phyloP scores from a whole-genome alignment of 1,284 basidiomycete species.

The Tranzscheliella williamsii region DNA sequence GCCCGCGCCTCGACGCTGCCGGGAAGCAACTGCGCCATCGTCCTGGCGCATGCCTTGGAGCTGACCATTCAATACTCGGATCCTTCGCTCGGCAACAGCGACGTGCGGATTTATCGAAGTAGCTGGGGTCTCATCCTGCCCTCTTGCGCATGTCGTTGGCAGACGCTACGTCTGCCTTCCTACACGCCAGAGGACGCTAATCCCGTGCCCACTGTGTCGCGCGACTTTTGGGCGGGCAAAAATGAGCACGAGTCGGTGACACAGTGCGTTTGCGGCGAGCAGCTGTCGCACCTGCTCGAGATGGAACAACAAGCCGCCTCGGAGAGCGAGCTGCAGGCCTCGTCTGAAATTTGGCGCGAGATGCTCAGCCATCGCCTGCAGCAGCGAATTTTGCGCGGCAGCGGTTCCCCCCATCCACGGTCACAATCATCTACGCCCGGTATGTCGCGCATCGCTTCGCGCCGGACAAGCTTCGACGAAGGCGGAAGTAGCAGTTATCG shows the following conservation, averaged over 20 bases:
- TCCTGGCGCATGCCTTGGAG: slow-evolving; percentile 36
- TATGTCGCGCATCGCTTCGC: slow-evolving; percentile 9
- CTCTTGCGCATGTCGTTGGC: slow-evolving; percentile 35
- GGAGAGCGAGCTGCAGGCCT: slow-evolving; percentile 27
- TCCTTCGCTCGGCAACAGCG: slow-evolving; percentile 7
- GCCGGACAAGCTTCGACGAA: slow-evolving; percentile 14
- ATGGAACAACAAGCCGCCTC: slow-evolving; percentile 30
- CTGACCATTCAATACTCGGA: slow-evolving; percentile 32
- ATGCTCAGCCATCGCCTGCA: slow-evolving; percentile 30
- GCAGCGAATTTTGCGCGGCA: slow-evolving; percentile 10
- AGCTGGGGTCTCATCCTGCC: slow-evolving; percentile 35
- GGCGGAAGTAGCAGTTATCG: not conserved
- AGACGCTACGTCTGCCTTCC: slow-evolving; percentile 31
- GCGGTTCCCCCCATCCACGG: not conserved
- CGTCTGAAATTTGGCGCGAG: slow-evolving; percentile 30
- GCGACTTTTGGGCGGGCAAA: slow-evolving; percentile 33
- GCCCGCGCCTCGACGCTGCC: slow-evolving; percentile 31
- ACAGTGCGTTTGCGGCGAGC: slow-evolving; percentile 45
- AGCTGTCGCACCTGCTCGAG: slow-evolving; percentile 24
- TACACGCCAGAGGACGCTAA: slow-evolving; percentile 37
- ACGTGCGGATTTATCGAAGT: slow-evolving; percentile 19
- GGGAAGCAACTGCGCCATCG: slow-evolving; percentile 29
- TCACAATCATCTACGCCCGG: slow-evolving; percentile 10
- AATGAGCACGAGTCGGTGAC: slow-evolving; percentile 41
- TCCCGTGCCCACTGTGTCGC: slow-evolving; percentile 32